These are phyloP conservation scores for Cryptosporidium sp. DNA, from an alignment of 169 alveolate genomes.

Conservation along the genomic window DNA sequence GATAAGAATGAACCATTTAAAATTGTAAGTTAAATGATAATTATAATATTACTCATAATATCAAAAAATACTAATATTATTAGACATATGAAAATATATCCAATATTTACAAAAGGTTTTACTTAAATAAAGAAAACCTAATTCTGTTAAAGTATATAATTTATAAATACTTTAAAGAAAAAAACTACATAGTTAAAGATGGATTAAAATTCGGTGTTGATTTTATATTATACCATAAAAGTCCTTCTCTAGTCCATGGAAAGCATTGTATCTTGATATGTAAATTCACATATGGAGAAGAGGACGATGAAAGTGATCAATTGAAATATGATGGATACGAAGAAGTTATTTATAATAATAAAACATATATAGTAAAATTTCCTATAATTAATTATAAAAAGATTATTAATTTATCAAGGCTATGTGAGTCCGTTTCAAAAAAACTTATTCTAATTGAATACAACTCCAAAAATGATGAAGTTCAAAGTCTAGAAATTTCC, in stretches of 20 bases:
- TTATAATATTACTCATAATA: not conserved
- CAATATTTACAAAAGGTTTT: not conserved
- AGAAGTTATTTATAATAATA: conserved; percentile 12
- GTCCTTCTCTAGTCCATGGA: conserved; percentile 27
- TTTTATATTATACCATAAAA: not conserved
- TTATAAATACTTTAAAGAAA: conserved; percentile 24
- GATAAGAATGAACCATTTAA: not conserved
- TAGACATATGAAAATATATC: conserved; percentile 18
- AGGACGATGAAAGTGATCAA: not conserved
- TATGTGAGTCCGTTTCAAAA: conserved; percentile 55
- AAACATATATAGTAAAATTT: conserved; percentile 9
- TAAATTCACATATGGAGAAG: not conserved
- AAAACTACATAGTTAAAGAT: conserved; percentile 28
- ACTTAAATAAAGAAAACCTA: not conserved
- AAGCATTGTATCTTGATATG: conserved; percentile 32
- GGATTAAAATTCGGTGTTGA: conserved; percentile 69
- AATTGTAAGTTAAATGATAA: conserved; percentile 21
- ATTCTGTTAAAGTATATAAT: not conserved
- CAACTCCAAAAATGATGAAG: conserved; percentile 2
- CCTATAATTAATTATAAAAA: conserved; percentile 22
- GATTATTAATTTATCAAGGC: conserved; percentile 19
- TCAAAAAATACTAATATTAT: not conserved
- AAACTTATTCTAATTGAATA: not conserved
- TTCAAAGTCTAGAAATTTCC: conserved; percentile 7
- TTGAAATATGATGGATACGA: not conserved